Conservation (phyloP, 2,329 filamentous ascomycete species). For the Tolypocladium cylindrosporum region DNA sequence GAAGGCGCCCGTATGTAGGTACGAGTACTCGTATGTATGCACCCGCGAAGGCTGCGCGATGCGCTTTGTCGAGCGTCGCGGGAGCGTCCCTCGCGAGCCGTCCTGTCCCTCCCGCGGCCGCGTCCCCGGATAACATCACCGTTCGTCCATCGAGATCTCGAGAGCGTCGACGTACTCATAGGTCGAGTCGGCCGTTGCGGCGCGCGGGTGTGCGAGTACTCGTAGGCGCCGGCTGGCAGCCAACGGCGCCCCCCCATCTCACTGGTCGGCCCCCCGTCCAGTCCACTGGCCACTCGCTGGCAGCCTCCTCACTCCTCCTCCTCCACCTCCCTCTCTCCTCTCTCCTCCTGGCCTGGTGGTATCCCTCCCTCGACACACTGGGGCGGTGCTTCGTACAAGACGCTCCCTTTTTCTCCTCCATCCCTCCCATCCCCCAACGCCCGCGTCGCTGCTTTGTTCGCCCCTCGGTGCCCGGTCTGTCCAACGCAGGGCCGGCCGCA, state of each 20-base stretch:
- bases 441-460: background rate
- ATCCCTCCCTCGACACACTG: background rate
- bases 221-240: background rate
- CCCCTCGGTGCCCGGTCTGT: background rate
- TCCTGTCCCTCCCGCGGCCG: background rate
- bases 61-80: background rate
- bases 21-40: background rate
- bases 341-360: background rate
- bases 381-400: background rate
- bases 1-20: background rate
- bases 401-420: background rate
- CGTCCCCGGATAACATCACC: background rate
- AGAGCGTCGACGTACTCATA: background rate
- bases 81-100: background rate
- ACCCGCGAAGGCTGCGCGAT: background rate
- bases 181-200: background rate
- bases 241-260: background rate
- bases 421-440: background rate
- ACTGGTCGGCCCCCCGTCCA: background rate
- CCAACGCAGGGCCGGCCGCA: background rate
- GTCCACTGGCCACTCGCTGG: background rate
- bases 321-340: background rate
- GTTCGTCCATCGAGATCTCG: background rate
- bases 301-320: background rate
- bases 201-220: background rate